Evolutionary conservation across 768 basidiomycete genomes (phyloP).

Genomic region (Leccinum boreale): DNA sequence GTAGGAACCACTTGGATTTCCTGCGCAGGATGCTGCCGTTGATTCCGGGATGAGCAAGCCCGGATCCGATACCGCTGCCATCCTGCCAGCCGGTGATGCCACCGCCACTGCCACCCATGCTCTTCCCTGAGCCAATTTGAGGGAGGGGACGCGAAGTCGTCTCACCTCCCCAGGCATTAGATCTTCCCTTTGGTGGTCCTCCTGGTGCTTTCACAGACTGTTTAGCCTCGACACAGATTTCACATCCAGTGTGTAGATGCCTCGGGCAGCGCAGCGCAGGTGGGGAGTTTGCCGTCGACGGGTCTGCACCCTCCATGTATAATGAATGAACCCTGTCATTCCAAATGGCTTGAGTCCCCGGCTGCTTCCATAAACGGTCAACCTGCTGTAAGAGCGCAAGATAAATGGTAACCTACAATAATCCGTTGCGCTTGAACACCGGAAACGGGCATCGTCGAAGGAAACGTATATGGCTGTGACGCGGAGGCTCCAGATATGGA

Average conservation of each 20-base stretch:
- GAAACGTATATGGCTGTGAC: conserved; percentile 3
- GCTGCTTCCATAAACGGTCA: conserved; percentile 6
- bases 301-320: conserved; percentile 62
- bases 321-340: conserved; percentile 44
- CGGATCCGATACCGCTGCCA: conserved; percentile 69
- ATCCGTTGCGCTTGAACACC: conserved; percentile 9
- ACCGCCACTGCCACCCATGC: conserved; percentile 35
- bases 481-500: conserved; percentile 24
- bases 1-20: conserved; percentile 30
- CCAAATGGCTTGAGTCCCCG: conserved; percentile 22
- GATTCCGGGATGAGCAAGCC: conserved; percentile 54
- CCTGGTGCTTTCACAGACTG: conserved; percentile 27
- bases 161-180: conserved; percentile 27
- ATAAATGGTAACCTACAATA: conserved; percentile 9
- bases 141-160: conserved; percentile 18
- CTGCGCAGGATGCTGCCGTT: conserved; percentile 60
- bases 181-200: conserved; percentile 22
- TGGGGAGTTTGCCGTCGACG: conserved; percentile 58
- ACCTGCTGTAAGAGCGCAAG: neutral
- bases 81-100: conserved; percentile 75
- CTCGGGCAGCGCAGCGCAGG: conserved; percentile 66
- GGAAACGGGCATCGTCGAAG: conserved; percentile 3
- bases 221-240: conserved; percentile 72
- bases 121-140: conserved; percentile 18
- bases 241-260: conserved; percentile 69